Evolutionary conservation across 306 rosid genomes (phyloP).

Genomic region (Cucumis hystrix): DNA sequence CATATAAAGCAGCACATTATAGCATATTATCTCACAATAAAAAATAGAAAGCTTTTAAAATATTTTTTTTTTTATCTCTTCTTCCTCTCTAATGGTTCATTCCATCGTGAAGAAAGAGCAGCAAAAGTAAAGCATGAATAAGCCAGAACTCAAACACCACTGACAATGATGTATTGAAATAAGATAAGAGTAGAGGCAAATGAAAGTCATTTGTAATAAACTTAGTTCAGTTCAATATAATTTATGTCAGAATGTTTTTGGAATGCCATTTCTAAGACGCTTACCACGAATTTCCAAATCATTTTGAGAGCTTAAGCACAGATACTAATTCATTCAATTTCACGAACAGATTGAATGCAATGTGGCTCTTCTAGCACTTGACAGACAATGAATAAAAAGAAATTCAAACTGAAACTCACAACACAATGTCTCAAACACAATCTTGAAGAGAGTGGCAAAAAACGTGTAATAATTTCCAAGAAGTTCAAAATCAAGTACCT

Average conservation of each 20-base stretch:
- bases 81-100: neutral
- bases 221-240: neutral
- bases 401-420: neutral
- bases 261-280: neutral
- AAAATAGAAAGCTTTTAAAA: neutral
- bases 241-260: neutral
- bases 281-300: neutral
- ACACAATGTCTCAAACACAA: neutral
- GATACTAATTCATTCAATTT: neutral
- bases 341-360: neutral
- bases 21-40: neutral
- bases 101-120: neutral
- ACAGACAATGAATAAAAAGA: neutral
- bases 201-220: neutral
- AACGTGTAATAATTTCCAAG: neutral
- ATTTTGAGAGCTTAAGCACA: neutral
- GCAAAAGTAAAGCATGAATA: neutral
- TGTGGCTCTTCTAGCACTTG: neutral
- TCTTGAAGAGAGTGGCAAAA: neutral
- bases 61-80: neutral
- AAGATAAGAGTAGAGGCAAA: neutral
- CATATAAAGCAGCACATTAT: neutral
- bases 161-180: neutral
- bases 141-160: neutral
- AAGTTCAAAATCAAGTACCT: slow-evolving; percentile 21